Evolutionary conservation across 1,139 yeast species (phyloP).

Genomic region (Zygoascus hellenicus): DNA sequence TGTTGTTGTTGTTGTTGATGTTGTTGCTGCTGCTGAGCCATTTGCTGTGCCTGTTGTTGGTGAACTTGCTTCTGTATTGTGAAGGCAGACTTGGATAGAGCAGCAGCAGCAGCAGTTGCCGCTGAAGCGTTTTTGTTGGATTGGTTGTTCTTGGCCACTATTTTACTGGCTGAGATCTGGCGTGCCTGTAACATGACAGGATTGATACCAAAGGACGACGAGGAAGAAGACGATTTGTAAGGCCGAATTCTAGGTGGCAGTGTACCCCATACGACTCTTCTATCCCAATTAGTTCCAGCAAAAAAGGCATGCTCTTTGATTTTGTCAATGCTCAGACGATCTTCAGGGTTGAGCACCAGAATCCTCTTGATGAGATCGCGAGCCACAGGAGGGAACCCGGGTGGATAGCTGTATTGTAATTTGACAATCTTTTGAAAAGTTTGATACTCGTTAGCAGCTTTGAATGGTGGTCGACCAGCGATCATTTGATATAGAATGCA

Average conservation of each 20-base stretch:
- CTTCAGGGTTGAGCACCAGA: constrained; percentile 58
- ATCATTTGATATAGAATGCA: constrained; percentile 90
- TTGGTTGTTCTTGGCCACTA: background rate
- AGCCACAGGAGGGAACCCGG: constrained; percentile 68
- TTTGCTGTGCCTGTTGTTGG: constrained; percentile 11
- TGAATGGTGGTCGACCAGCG: constrained; percentile 94
- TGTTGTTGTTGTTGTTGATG: constrained; percentile 2
- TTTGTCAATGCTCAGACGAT: constrained; percentile 56
- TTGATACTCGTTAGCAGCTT: constrained; percentile 88
- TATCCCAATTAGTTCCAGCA: constrained; percentile 58
- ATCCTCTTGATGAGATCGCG: constrained; percentile 66
- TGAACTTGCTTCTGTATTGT: constrained; percentile 12
- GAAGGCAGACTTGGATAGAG: constrained; percentile 18
- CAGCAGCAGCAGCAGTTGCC: constrained; percentile 28
- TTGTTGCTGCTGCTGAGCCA: constrained; percentile 8
- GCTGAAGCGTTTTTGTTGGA: constrained; percentile 9
- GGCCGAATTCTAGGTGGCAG: constrained; percentile 78
- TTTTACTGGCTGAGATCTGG: constrained; percentile 3
- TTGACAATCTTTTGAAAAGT: constrained; percentile 91
- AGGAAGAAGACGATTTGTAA: constrained; percentile 39
- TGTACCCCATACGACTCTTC: constrained; percentile 59
- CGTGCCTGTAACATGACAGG: constrained; percentile 8
- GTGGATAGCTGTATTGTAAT: constrained; percentile 74
- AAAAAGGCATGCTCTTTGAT: constrained; percentile 76
- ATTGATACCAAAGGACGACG: constrained; percentile 10